Evolutionary conservation across 2,329 filamentous ascomycete genomes (phyloP).

Genomic region (Xylaria sp.): DNA sequence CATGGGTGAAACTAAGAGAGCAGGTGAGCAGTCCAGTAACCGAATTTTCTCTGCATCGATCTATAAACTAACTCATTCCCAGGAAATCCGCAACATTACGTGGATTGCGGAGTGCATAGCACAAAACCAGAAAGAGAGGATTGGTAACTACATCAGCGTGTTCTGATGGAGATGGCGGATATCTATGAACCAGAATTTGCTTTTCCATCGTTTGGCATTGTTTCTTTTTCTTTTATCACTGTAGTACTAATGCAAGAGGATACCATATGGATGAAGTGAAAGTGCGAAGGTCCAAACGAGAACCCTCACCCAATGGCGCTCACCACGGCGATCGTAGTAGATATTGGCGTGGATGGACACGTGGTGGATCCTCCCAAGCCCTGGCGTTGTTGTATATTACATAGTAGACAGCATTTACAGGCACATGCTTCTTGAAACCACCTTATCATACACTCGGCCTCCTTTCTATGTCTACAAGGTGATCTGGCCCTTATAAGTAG

Average conservation of each 20-base stretch:
- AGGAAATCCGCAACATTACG: slow-evolving; percentile 99
- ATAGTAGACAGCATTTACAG: slow-evolving; percentile 50
- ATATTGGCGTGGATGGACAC: slow-evolving; percentile 13
- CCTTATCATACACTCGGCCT: slow-evolving; percentile 40
- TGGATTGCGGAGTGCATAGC: slow-evolving; percentile 99
- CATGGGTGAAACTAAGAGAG: slow-evolving; percentile 96
- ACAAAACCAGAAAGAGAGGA: slow-evolving; percentile 98
- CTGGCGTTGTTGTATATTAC: slow-evolving; percentile 53
- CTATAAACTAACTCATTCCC: slow-evolving; percentile 43
- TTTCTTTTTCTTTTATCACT: slow-evolving; percentile 47
- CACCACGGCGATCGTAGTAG: slow-evolving; percentile 23
- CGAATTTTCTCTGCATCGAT: too few relatives aligned
- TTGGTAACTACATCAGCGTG: slow-evolving; percentile 98
- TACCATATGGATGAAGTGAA: slow-evolving; percentile 45
- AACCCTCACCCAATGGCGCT: slow-evolving; percentile 34
- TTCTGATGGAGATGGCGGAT: slow-evolving; percentile 67
- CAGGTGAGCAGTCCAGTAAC: slow-evolving; percentile 74
- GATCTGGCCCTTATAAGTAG: slow-evolving; percentile 92
- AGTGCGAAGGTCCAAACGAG: slow-evolving; percentile 22
- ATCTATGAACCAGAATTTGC: slow-evolving; percentile 29
- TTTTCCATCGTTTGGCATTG: slow-evolving; percentile 32
- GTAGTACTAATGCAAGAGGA: slow-evolving; percentile 58
- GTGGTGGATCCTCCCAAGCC: slow-evolving; percentile 27
- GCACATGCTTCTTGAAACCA: slow-evolving; percentile 43
- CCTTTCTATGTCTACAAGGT: slow-evolving; percentile 63